Percentiles rank a stretch among this genome's conserved stretches.
Conservation (phyloP, 2,329 filamentous ascomycete species). For the Cryoendolithus antarcticus region DNA sequence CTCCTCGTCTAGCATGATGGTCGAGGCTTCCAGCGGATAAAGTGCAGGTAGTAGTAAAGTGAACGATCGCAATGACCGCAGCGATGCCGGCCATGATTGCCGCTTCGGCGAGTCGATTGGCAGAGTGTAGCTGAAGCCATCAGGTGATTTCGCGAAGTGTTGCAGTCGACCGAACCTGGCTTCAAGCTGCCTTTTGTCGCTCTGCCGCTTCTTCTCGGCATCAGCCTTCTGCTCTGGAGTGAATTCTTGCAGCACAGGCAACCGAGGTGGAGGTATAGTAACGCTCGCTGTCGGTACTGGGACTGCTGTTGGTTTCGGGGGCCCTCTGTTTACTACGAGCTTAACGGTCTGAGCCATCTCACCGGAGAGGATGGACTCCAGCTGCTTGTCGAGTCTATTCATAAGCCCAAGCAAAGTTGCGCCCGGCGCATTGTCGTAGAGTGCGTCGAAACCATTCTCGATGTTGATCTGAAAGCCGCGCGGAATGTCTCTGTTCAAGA, state of each 20-base stretch:
- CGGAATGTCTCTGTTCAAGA: slow-evolving; percentile 59
- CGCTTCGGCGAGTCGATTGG: slow-evolving; percentile 55
- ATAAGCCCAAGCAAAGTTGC: slow-evolving; percentile 53
- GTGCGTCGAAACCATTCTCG: slow-evolving; percentile 57
- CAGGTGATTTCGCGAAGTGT: slow-evolving; percentile 54
- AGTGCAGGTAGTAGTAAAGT: slow-evolving; percentile 57
- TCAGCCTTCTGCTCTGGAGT: slow-evolving; percentile 47
- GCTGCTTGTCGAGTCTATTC: slow-evolving; percentile 58
- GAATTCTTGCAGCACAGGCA: slow-evolving; percentile 37
- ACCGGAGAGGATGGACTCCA: slow-evolving; percentile 57
- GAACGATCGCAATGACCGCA: slow-evolving; percentile 51
- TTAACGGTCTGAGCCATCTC: slow-evolving; percentile 63
- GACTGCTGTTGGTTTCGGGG: slow-evolving; percentile 1
- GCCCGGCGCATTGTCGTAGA: slow-evolving; percentile 43
- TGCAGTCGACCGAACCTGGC: slow-evolving; percentile 57
- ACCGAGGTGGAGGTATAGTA: background rate
- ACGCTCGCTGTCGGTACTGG: background rate
- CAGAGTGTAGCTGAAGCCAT: slow-evolving; percentile 58
- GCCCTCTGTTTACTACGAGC: slow-evolving; percentile 43
- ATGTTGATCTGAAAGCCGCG: slow-evolving; percentile 65
- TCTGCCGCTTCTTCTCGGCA: slow-evolving; percentile 51
- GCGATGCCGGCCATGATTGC: slow-evolving; percentile 45
- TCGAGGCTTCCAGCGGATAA: slow-evolving; percentile 55
- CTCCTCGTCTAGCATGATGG: slow-evolving; percentile 8
- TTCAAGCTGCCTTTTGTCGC: slow-evolving; percentile 61